Conservation (phyloP, 2,329 filamentous ascomycete species). For the Ophiostoma montium region DNA sequence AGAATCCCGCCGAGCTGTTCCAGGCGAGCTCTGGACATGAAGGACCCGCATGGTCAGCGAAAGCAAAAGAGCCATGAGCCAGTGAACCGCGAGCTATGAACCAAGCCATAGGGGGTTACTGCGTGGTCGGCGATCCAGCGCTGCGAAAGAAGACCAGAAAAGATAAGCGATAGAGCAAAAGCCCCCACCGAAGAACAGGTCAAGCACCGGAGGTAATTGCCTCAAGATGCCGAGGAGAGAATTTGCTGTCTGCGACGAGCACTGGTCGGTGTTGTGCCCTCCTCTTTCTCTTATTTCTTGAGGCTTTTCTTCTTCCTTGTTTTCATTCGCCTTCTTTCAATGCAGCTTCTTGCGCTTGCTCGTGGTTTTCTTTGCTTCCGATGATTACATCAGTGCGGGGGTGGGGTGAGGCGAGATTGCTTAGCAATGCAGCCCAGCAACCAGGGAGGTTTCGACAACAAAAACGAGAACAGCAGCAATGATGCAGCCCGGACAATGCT, state of each 20-base stretch:
- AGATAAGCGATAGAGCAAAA: background rate
- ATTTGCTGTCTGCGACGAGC: background rate
- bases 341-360: background rate
- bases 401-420: slow-evolving; percentile 11
- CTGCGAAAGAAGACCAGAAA: background rate
- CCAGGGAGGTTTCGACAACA: background rate
- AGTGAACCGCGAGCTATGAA: background rate
- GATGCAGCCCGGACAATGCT: background rate
- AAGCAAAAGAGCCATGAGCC: background rate
- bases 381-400: slow-evolving; percentile 11
- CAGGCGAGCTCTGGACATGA: slow-evolving; percentile 51
- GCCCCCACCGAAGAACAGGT: background rate
- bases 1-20: slow-evolving; percentile 54
- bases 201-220: background rate
- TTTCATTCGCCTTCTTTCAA: background rate
- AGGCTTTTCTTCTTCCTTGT: background rate
- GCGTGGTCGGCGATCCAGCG: background rate
- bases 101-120: background rate
- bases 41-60: slow-evolving; percentile 1
- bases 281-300: background rate
- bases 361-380: background rate
- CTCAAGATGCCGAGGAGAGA: background rate
- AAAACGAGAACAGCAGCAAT: background rate
- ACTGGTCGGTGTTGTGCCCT: background rate
- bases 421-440: background rate